Conservation (phyloP, 495 filamentous ascomycete species). For the Tuber borchii region DNA sequence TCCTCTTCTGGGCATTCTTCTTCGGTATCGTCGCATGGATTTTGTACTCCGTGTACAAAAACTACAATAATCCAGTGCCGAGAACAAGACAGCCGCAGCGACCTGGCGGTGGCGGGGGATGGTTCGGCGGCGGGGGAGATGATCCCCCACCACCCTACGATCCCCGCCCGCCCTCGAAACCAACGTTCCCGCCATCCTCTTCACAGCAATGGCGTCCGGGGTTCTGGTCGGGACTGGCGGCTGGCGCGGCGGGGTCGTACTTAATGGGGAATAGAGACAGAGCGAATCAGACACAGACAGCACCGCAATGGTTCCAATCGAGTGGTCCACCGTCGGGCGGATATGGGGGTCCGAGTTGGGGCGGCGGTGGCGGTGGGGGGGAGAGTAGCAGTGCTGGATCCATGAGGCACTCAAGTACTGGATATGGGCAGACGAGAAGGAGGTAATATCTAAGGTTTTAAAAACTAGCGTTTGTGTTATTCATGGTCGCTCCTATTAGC, state of each 20-base stretch:
- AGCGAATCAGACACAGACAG: constrained; percentile 29
- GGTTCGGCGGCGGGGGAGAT: constrained; percentile 48
- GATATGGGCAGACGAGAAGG: constrained; percentile 80
- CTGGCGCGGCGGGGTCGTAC: constrained; percentile 66
- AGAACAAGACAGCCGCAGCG: background rate
- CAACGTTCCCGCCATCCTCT: constrained; percentile 21
- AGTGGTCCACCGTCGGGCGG: background rate
- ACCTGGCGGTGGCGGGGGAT: constrained; percentile 47
- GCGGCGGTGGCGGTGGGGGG: constrained; percentile 48
- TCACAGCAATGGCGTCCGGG: constrained; percentile 69
- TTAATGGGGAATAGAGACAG: constrained; percentile 50
- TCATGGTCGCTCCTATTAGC: background rate
- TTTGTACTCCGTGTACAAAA: constrained; percentile 46
- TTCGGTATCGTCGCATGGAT: constrained; percentile 50
- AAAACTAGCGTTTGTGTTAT: background rate
- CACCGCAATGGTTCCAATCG: constrained; percentile 24
- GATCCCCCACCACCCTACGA: constrained; percentile 58
- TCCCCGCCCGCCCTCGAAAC: constrained; percentile 37
- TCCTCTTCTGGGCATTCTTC: constrained; percentile 44
- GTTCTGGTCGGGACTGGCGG: constrained; percentile 79
- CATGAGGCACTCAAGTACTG: constrained; percentile 67
- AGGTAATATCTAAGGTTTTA: constrained; percentile 48
- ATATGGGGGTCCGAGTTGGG: background rate
- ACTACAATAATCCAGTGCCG: background rate
- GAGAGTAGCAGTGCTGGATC: constrained; percentile 47